These are phyloP conservation scores for Lasiodiplodia gonubiensis DNA, from an alignment of 2,329 filamentous ascomycete genomes.

Conservation along the genomic window DNA sequence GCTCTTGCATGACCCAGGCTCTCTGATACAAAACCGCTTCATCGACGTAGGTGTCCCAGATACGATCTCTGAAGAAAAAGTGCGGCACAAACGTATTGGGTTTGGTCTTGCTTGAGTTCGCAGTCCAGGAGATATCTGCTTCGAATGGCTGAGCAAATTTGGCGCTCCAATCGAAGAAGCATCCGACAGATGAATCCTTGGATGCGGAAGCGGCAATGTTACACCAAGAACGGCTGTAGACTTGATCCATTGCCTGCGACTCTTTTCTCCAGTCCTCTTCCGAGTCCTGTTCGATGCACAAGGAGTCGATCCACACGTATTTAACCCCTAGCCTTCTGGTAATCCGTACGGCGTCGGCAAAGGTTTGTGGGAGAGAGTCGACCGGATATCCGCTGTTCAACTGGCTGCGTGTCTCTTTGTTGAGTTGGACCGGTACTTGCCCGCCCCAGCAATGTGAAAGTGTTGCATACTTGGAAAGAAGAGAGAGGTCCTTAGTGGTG, in stretches of 20 bases:
- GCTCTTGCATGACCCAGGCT: background rate
- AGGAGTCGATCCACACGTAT: background rate
- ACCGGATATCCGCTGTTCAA: background rate
- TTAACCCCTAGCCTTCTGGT: background rate
- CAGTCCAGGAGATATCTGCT: background rate
- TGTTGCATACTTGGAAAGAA: background rate
- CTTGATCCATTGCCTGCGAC: background rate
- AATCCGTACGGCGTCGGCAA: background rate
- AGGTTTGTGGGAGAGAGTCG: background rate
- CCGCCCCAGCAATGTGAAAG: background rate
- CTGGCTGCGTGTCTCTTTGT: background rate
- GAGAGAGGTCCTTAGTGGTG: background rate
- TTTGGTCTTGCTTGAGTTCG: background rate
- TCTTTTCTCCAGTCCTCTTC: background rate
- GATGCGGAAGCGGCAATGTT: background rate
- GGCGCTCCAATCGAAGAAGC: background rate
- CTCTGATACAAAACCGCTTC: background rate
- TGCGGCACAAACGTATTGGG: background rate
- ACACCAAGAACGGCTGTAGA: background rate
- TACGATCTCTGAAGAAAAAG: background rate
- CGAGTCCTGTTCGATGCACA: background rate
- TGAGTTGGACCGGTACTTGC: background rate
- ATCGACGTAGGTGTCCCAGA: background rate
- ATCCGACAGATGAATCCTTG: background rate
- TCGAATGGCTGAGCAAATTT: background rate